Evolutionary conservation across 2,329 filamentous ascomycete genomes (phyloP).

Genomic region (Colletotrichum costaricense): DNA sequence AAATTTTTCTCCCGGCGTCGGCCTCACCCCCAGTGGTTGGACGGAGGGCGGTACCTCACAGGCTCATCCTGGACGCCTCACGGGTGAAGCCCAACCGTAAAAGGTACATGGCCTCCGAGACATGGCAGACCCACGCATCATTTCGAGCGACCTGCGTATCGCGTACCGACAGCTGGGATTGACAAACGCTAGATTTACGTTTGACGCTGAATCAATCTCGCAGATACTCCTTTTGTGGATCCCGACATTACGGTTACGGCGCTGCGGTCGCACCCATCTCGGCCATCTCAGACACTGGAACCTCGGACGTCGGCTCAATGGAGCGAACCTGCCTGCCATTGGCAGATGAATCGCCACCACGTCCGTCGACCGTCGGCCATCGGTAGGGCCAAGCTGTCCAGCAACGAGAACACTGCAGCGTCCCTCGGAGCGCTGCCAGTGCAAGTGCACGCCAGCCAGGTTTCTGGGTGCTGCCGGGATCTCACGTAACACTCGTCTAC

Average conservation of each 20-base stretch:
- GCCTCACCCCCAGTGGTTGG: not conserved
- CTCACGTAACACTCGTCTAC: constrained; percentile 32
- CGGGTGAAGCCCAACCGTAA: not conserved
- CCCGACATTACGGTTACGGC: constrained; percentile 8
- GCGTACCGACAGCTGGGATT: constrained; percentile 29
- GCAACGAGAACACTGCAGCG: not conserved
- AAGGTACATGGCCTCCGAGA: not conserved
- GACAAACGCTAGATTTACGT: constrained; percentile 30
- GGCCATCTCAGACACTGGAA: constrained; percentile 23
- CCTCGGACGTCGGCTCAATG: constrained; percentile 33
- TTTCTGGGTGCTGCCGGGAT: constrained; percentile 31
- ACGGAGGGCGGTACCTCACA: not conserved
- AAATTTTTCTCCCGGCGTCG: not conserved
- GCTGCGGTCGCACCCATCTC: constrained; percentile 19
- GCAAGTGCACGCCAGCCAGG: constrained; percentile 24
- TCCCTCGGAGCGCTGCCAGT: not conserved
- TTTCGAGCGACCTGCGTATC: constrained; percentile 5
- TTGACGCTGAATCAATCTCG: constrained; percentile 33
- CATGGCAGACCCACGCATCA: constrained; percentile 17
- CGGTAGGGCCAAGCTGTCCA: not conserved
- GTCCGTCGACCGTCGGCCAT: not conserved
- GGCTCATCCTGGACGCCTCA: not conserved
- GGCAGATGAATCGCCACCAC: not conserved
- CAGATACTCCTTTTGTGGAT: constrained; percentile 31
- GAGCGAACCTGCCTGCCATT: constrained; percentile 9